Base-by-base conservation (phyloP, 1,284 basidiomycete species). In the Boletus smithii region DNA sequence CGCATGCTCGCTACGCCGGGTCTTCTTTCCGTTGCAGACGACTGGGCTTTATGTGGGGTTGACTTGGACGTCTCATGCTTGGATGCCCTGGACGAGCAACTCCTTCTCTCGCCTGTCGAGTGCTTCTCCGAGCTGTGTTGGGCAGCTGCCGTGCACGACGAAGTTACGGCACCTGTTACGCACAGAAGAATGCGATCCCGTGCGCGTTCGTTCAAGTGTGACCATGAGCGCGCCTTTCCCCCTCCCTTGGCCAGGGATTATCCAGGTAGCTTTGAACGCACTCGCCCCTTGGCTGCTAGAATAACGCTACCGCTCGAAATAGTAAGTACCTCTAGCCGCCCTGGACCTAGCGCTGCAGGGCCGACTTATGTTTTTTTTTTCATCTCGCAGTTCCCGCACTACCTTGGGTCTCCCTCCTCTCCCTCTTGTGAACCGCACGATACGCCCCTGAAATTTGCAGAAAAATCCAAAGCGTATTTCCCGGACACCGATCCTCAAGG, bases 81-180 rank as follows among this genome's bases (percentile, higher is more conserved):
- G 26, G 58, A 57, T 7, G 33, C 42, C 5, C 37, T 65, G 1
- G 63, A 65, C 40, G 66, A 68, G 26, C 53, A 65, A 9, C 63
- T 65, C 11, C 49, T 65, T 1, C 30, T 50, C 26, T 59, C 62
- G 8, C 63, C 63, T 22, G 33, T 57, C 30, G 63, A 61, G 6
- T 67, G 50, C 24, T 68, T 65, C 38, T 50, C 47, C 5, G 63
- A 69, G 6, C 27, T 58, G 16, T 65, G 63, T n/a, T 65, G 63
- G 66, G 53, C 51, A 1, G 29, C 51, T 11, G 63, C 60, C 14
- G 48, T 67, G 4, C 18, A 43, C 3, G 62, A 68, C 1, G 65
- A 65, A 18, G 42, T 40, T 20, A 29, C 29, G 0, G 22, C 42
- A 10, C 29, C 39, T 3, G 23, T 38, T 8, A 11, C 41, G 18